phyloP scores from a whole-genome alignment of 129 eudicot genomes.

The Lonicera japonica region DNA sequence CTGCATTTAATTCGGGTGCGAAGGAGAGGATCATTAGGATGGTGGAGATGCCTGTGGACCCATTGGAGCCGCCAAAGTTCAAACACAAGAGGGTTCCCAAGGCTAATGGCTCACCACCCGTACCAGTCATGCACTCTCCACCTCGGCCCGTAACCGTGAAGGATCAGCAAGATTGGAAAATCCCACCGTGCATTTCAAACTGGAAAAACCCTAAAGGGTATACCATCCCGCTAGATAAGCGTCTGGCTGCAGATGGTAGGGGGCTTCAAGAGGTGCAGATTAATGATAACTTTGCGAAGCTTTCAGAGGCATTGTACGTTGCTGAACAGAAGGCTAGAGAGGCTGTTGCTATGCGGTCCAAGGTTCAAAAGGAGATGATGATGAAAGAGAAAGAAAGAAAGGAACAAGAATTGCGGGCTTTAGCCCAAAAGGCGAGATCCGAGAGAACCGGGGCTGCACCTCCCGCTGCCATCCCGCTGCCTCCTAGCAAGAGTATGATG shows the following conservation, averaged over 20 bases:
- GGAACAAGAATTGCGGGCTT: conserved; percentile 65
- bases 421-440: conserved; percentile 81
- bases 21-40: conserved; percentile 77
- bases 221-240: conserved; percentile 88
- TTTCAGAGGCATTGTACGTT: conserved; percentile 78
- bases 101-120: conserved; percentile 93
- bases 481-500: conserved; percentile 34
- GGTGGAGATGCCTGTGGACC: conserved; percentile 96
- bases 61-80: conserved; percentile 90
- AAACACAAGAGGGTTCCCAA: conserved; percentile 91
- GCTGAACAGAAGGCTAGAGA: conserved; percentile 90
- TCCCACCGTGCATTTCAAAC: conserved; percentile 89
- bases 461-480: conserved; percentile 31
- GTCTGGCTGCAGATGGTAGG: conserved; percentile 92
- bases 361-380: conserved; percentile 89
- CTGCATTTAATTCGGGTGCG: conserved; percentile 86
- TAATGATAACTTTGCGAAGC: conserved; percentile 80
- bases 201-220: conserved; percentile 97
- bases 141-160: conserved; percentile 92
- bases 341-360: conserved; percentile 75
- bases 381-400: conserved; percentile 84
- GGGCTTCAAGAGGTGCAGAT: conserved; percentile 94
- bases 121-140: conserved; percentile 90
- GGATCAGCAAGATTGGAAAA: conserved; percentile 94
- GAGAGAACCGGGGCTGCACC: conserved; percentile 70